Percentiles rank a stretch among this genome's conserved stretches.
These are phyloP conservation scores for Bolboschoenus planiculmis DNA, from an alignment of 176 grass and related monocot genomes.

Conservation along the genomic window DNA sequence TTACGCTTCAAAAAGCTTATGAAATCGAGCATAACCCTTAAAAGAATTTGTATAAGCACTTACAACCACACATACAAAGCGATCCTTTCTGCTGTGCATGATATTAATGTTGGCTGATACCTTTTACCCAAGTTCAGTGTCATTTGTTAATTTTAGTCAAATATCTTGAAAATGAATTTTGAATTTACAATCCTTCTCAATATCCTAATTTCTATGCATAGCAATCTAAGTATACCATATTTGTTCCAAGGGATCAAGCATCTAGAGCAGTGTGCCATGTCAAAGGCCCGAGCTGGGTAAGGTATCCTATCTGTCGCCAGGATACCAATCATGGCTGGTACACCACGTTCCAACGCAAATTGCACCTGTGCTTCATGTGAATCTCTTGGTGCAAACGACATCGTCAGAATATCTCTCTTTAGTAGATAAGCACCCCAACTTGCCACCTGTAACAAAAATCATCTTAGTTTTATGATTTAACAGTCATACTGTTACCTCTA, in stretches of 20 bases:
- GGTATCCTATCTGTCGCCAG: conserved; percentile 58
- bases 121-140: neutral
- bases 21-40: neutral
- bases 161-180: neutral
- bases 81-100: neutral
- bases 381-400: conserved; percentile 92
- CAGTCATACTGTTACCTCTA: neutral
- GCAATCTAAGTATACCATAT: conserved; percentile 31
- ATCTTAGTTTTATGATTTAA: neutral
- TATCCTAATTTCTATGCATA: neutral
- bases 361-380: conserved; percentile 80
- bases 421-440: conserved; percentile 90
- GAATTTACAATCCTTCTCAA: neutral
- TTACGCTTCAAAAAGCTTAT: neutral
- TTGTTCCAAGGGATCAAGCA: conserved; percentile 91
- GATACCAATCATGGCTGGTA: conserved; percentile 82
- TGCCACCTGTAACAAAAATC: conserved; percentile 44
- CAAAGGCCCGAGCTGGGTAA: conserved; percentile 77
- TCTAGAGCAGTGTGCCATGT: conserved; percentile 89
- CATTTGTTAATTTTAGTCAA: neutral
- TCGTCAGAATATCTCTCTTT: conserved; percentile 63
- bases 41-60: neutral
- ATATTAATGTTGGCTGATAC: neutral
- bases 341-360: conserved; percentile 76
- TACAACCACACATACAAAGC: neutral